Base-by-base conservation (phyloP, 2,329 filamentous ascomycete species). In the Calonectria fujianensis region DNA sequence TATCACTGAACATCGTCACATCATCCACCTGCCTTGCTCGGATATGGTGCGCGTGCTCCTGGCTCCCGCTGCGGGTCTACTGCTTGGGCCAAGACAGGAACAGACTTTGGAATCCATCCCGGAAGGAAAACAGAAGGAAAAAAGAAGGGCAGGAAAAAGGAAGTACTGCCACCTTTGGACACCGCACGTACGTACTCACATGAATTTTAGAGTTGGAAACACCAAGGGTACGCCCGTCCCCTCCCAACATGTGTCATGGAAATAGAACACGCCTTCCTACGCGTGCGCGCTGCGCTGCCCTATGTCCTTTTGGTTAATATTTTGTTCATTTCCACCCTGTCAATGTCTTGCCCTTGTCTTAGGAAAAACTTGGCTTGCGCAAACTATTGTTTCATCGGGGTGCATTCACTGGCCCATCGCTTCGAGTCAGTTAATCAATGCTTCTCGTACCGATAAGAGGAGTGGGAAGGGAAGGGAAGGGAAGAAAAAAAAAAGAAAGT, bases 11-110 rank as follows among this genome's bases (percentile, higher is more conserved):
- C 27, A 64, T 64, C 59, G 10, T 64, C 59, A 32, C 39, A 41
- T 64, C 59, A 32, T 24, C 51, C 37, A 69, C 68, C 57, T 64
- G 57, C 68, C 68, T 70, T 64, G 57, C 59, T 64, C 24, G 59
- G 59, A 64, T 18, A 64, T 29, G 59, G 39, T 11, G 59, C 59
- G 59, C 59, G 59, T 64, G 59, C 59, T 64, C 59, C 32, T 59
- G 54, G 54, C 54, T 59, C 54, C 32, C 54, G 54, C 54, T 59
- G 54, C 54, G 54, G 54, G 54, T 59, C 54, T 37, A 10, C 32
- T 48, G 18, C 41, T 37, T 39, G 11, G 54, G 54, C 32, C 54
- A 59, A 59, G 54, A 59, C 54, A 59, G 32, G 54, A n/a, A 59
- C 32, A 59, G 54, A 59, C 32, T 59, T 59, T 59, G 54, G 54